Percentiles rank a stretch among this genome's conserved stretches.
Conservation (phyloP, 1,139 yeast genomes). For the Suhomyces bolitotheri region DNA sequence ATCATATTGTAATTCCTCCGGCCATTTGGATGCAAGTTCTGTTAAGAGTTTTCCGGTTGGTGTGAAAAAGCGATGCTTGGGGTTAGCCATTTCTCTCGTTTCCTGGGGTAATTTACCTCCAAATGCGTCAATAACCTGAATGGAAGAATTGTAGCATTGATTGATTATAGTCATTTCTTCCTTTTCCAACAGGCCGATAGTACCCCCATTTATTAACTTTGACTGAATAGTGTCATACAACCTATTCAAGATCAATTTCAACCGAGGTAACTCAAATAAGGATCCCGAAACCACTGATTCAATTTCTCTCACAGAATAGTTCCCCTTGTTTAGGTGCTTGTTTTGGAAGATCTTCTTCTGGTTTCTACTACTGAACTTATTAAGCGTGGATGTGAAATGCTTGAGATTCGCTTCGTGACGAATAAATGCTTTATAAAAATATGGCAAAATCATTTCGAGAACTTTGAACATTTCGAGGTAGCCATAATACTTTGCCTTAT, state of each 20-base stretch:
- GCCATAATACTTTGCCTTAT: conserved; percentile 66
- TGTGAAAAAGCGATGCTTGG: conserved; percentile 66
- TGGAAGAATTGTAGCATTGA: conserved; percentile 52
- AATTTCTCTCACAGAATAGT: conserved; percentile 57
- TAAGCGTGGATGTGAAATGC: conserved; percentile 40
- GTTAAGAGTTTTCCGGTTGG: conserved; percentile 88
- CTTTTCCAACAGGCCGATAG: conserved; percentile 8
- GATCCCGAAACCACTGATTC: conserved; percentile 73
- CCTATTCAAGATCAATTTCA: conserved; percentile 67
- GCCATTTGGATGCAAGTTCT: conserved; percentile 86
- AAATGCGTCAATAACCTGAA: conserved; percentile 77
- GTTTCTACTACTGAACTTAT: conserved; percentile 48
- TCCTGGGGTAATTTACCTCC: conserved; percentile 49
- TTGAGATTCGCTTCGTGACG: conserved; percentile 80
- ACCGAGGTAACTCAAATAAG: conserved; percentile 61
- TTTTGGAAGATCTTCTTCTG: conserved; percentile 45
- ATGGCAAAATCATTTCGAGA: conserved; percentile 78
- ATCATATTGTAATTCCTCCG: conserved; percentile 79
- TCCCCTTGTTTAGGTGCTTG: conserved; percentile 29
- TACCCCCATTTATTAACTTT: not conserved
- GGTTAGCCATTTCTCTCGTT: conserved; percentile 11
- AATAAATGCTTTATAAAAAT: conserved; percentile 88
- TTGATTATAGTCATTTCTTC: conserved; percentile 24
- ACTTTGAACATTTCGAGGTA: conserved; percentile 74
- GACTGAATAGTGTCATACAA: conserved; percentile 33